Base-by-base conservation (phyloP, 164 flowering plant species). In the Tinospora cordifolia region DNA sequence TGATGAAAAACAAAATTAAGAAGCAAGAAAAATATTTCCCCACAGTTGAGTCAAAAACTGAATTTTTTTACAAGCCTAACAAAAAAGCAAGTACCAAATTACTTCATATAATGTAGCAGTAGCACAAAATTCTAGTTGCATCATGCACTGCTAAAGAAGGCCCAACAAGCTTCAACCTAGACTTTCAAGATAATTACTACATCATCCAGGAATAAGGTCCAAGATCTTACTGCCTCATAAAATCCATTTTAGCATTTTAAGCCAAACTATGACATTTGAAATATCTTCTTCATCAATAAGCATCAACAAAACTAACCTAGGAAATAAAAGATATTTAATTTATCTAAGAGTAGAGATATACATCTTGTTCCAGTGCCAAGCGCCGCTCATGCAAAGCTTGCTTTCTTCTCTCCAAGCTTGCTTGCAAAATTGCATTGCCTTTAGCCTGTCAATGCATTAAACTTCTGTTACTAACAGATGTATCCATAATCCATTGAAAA, bases 351-450 rank as follows among this genome's bases (percentile, higher is more conserved):
- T 44, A 22, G 67, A 34, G 63, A 65, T 41, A 65, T 89, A 95
- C 99, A 90, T 95, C 99, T 91, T 95, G 99, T 75, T 95, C 96
- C 81, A 95, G 99, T 27, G 97, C 97, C 79, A 95, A 79, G 66
- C 99, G 99, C 15, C 99, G 87, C 74, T 92, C 98, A 78, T 91
- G 99, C 84, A 95, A 81, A 78, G 98, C 99, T 82, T 91, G 98
- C 82, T 95, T 95, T 82, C 97, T 83, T 84, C 97, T 84, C 80
- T 95, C 99, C 84, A 95, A 80, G 86, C 97, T 95, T 72, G 99
- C 98, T 79, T 92, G 99, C 68, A 95, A 77, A 72, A 92, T 87
- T 71, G 96, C 98, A 84, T 95, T 95, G 66, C 98, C 98, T 75
- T 93, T 85, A 12, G 97, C 99, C 99, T 94, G 60, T 54, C n/a